Evolutionary conservation across 23 red algal genomes (phyloP), one percentile per base, ranked within the genome.

Genomic region (Gracilaria gracilis): DNA sequence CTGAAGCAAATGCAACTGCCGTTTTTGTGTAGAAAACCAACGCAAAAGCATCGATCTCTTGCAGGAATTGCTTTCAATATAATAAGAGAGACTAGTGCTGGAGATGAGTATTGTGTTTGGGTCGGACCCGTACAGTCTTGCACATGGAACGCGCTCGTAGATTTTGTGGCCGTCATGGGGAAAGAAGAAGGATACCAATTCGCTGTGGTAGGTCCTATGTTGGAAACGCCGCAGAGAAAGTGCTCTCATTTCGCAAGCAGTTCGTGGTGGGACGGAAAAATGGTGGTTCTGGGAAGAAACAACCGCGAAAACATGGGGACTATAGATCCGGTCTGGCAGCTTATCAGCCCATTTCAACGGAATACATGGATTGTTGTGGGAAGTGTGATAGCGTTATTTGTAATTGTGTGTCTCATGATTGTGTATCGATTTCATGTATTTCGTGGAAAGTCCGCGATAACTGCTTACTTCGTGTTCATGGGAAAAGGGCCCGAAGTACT

Each of bases 321-420:
- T n/a, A 16, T 21, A 11, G n/a, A 50, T 35, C 66, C 81, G 7
- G 19, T 46, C 36, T 55, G n/a, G 33, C 84, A 87, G 49, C 84
- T 87, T 36, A 51, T 61, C 3, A 31, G 49, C 20, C 84, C 84
- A 29, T 87, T 87, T 71, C 64, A 53, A 20, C 14, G 31, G 47
- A 44, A 50, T 21, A 75, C 84, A 11, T 87, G 84, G 84, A 39
- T 67, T 59, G 69, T 87, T 49, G 65, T 76, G 27, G 84, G 40
- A 67, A 49, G 47, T 7, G 12, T 61, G 14, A 19, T 58, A 34
- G 50, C 15, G 20, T 27, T 87, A 9, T 87, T 73, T 74, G 20
- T 77, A 24, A 33, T 75, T n/a, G 49, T 87, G 12, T 74, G 36
- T 23, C 40, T 87, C 15, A 31, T 54, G 47, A 57, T 75, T 59